phyloP scores from a whole-genome alignment of 2,329 filamentous ascomycete species.

The Botrytis paeoniae region DNA sequence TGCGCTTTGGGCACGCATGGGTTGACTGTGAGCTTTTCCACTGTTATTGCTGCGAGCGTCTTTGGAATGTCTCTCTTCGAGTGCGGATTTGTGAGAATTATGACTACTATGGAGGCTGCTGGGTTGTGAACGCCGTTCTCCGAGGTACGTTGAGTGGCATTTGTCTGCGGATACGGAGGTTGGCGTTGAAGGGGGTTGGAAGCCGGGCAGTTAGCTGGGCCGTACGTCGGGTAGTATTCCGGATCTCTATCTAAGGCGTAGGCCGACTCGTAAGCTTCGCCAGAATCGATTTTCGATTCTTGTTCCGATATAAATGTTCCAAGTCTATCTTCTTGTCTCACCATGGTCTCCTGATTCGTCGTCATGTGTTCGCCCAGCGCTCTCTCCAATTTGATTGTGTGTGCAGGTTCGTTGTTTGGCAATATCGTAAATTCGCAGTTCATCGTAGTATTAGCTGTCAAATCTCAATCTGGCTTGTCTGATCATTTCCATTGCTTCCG shows the following conservation, averaged over 20 bases:
- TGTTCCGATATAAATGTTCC: not conserved
- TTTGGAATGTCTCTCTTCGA: not conserved
- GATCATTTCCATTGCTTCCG: not conserved
- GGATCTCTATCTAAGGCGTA: not conserved
- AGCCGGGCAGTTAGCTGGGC: not conserved
- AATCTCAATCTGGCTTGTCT: not conserved
- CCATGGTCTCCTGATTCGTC: not conserved
- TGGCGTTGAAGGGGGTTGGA: not conserved
- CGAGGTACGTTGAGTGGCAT: not conserved
- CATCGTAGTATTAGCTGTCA: not conserved
- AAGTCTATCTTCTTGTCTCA: not conserved
- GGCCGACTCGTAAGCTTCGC: not conserved
- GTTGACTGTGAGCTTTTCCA: not conserved
- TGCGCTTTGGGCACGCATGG: not conserved
- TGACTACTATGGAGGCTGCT: not conserved
- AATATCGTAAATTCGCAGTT: not conserved
- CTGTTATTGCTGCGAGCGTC: not conserved
- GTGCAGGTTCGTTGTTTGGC: not conserved
- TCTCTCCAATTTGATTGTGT: not conserved
- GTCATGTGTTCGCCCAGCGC: not conserved
- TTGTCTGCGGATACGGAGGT: not conserved
- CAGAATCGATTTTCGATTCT: not conserved
- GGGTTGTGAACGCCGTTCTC: not conserved
- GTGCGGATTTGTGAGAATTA: not conserved
- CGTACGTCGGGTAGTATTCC: not conserved